Percentiles rank a stretch among this genome's conserved stretches.
Evolutionary conservation across 2,329 filamentous ascomycete genomes (phyloP).

Genomic region (Penicillium sp.): DNA sequence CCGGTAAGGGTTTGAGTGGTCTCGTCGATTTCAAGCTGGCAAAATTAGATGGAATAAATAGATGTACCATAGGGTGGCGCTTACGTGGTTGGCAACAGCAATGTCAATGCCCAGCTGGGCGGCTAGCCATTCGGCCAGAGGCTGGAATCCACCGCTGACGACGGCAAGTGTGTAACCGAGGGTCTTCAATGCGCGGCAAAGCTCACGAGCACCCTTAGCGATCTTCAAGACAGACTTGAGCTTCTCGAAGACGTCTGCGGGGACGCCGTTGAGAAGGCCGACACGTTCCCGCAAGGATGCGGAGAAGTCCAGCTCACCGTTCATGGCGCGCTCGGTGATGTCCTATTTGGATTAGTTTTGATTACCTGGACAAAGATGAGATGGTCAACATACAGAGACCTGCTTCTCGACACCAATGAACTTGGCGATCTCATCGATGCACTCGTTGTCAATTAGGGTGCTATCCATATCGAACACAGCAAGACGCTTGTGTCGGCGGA

Average conservation of each 20-base stretch:
- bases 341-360: conserved; percentile 42
- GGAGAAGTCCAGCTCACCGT: conserved; percentile 91
- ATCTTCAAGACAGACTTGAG: conserved; percentile 75
- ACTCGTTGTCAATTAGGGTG: conserved; percentile 94
- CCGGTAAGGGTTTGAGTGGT: conserved; percentile 56
- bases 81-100: conserved; percentile 80
- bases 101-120: conserved; percentile 80
- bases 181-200: conserved; percentile 72
- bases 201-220: conserved; percentile 74
- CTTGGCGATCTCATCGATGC: conserved; percentile 91
- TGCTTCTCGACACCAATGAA: conserved; percentile 78
- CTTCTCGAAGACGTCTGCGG: conserved; percentile 74
- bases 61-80: conserved; percentile 8
- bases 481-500: conserved; percentile 76
- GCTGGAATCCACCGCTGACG: conserved; percentile 87
- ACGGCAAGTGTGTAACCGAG: conserved; percentile 88
- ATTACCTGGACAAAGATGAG: not conserved
- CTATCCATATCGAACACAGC: conserved; percentile 99
- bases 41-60: not conserved
- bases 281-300: conserved; percentile 79
- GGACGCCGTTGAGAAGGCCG: conserved; percentile 76
- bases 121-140: conserved; percentile 84
- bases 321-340: conserved; percentile 93
- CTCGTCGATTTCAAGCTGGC: conserved; percentile 51
- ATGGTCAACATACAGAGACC: conserved; percentile 60